A percentile compares a stretch with the other conserved stretches of the same genome.
These are phyloP conservation scores for Curvularia eragrostidis DNA, from an alignment of 2,329 filamentous ascomycete genomes.

Conservation along the genomic window DNA sequence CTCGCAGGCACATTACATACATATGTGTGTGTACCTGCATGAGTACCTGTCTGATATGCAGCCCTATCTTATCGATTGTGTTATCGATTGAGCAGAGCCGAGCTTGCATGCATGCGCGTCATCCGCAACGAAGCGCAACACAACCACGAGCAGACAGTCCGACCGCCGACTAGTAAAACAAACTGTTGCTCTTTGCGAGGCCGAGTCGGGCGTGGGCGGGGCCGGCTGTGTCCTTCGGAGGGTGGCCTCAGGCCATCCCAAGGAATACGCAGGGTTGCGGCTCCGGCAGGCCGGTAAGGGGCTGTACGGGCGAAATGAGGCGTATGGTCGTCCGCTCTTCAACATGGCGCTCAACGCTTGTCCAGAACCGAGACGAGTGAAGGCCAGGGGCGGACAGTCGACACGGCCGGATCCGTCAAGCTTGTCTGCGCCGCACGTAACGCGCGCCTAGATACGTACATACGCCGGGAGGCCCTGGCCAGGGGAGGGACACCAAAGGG, in stretches of 20 bases:
- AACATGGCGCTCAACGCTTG: neutral
- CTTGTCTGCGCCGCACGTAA: neutral
- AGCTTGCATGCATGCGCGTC: neutral
- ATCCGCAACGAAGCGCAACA: neutral
- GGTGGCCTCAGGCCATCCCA: neutral
- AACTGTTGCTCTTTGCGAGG: neutral
- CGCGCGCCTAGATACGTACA: neutral
- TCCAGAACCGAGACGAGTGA: neutral
- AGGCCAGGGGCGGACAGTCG: neutral
- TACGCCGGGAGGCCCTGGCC: neutral
- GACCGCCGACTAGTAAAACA: neutral
- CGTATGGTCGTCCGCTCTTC: too few relatives aligned
- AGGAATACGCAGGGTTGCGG: neutral
- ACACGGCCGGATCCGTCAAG: neutral
- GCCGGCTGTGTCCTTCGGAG: neutral
- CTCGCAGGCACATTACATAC: neutral
- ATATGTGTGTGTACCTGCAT: too few relatives aligned
- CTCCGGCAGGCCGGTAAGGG: neutral
- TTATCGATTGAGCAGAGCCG: conserved; percentile 4
- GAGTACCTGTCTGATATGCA: neutral
- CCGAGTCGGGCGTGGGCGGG: neutral
- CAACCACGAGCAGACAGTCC: neutral
- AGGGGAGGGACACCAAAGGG: neutral
- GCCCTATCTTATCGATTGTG: conserved; percentile 8
- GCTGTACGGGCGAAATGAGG: neutral